Conservation (phyloP, 75 land plant species). For the Pseudotsuga menziesii region DNA sequence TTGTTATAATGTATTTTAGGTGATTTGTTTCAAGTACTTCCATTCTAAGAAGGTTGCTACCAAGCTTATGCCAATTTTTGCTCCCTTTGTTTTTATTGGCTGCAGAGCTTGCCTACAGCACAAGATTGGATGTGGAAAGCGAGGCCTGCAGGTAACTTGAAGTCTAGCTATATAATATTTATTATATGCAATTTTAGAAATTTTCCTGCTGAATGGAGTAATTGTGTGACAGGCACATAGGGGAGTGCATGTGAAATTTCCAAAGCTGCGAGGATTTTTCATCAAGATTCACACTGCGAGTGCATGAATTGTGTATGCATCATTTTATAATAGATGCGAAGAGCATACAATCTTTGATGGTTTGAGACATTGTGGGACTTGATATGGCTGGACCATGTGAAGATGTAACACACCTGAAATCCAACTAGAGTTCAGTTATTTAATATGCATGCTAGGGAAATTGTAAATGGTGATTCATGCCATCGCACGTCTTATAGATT, state of each 20-base stretch:
- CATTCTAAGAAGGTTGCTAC: neutral
- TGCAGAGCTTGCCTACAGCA: slow-evolving; percentile 1
- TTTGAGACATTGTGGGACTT: neutral
- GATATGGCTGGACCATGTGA: neutral
- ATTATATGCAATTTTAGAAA: neutral
- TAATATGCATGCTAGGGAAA: neutral
- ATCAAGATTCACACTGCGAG: neutral
- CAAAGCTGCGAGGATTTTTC: neutral
- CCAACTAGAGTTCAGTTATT: neutral
- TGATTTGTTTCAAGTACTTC: neutral
- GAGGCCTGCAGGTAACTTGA: slow-evolving; percentile 13
- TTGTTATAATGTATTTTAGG: no score
- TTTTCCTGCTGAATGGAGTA: neutral
- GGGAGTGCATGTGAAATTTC: neutral
- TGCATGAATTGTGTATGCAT: neutral
- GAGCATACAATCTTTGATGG: neutral
- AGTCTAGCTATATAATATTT: neutral
- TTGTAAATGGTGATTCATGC: neutral
- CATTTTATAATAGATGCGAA: neutral
- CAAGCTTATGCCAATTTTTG: neutral
- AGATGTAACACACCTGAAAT: slow-evolving; percentile 1
- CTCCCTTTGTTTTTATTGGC: neutral
- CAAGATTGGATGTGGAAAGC: slow-evolving; percentile 20
- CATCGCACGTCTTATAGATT: neutral
- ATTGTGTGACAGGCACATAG: slow-evolving; percentile 5